Base-by-base conservation (phyloP, 176 grass and related monocot genomes). In the Eremochloa ophiuroides region DNA sequence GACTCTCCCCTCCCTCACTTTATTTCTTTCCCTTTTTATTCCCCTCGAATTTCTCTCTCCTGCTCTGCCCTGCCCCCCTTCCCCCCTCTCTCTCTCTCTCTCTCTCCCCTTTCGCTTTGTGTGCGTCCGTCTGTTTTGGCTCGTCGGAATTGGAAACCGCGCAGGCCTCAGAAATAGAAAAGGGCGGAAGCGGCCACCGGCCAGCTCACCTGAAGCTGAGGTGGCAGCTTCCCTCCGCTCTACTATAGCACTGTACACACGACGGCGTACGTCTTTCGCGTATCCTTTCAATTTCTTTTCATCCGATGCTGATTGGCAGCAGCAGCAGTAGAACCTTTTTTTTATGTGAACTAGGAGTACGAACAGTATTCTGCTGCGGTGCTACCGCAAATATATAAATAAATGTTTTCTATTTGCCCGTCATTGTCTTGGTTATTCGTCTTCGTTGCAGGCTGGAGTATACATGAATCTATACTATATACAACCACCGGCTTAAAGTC, bases 131-230 rank as follows among this genome's bases (percentile, higher is more conserved):
- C 82, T 92, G 89, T 83, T 83, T 88, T 80, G 70, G 87, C 76
- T 84, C 70, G 76, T 84, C 82, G 50, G 64, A 88, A 80, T 75
- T 75, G 82, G 76, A 80, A 88, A 84, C 76, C 30, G 76, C 69
- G 62, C 87, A 85, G 71, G 64, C 53, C 82, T 81, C 87, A 80
- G 33, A 85, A 81, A 65, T 89, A 85, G 82, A 85, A 81, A 78
- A 89, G 58, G 38, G 33, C 20, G 5, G 69, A 69, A 70, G 40
- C 87, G 76, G 87, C 76, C 87, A 84, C 87, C 76, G 82, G 41
- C 87, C 82, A 89, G 76, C 82, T 89, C 87, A 80, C 71, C 53
- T 81, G 82, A 85, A 85, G 71, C 53, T 76, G 58, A 75, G 18
- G n/a, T 76, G 60, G 60, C 67, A 66, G n/a, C n/a, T n/a, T n/a